Conservation (phyloP, 1,139 yeast genomes). For the Debaryomyces sp. region DNA sequence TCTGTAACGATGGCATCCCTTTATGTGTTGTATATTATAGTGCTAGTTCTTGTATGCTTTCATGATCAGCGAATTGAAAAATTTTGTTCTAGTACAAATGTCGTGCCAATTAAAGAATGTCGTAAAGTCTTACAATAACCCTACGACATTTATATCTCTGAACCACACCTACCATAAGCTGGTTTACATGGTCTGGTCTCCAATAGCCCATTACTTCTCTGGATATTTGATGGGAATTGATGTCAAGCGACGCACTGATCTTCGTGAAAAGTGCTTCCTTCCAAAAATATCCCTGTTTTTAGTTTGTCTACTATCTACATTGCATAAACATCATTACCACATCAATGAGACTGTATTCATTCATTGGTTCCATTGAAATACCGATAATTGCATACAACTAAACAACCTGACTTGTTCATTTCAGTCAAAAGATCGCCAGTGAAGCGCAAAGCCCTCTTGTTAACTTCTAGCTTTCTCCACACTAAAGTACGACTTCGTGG, state of each 20-base stretch:
- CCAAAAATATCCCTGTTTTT: not conserved
- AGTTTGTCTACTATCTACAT: too few species aligned
- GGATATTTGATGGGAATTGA: too few species aligned
- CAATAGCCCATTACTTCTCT: not conserved
- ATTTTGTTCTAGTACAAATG: not conserved
- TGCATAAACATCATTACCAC: too few species aligned
- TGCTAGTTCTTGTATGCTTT: not conserved
- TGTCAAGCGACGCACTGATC: too few species aligned
- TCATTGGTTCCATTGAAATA: too few species aligned
- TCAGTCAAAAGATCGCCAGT: too few species aligned
- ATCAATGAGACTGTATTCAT: too few species aligned
- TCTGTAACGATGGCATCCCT: slow-evolving; percentile 46
- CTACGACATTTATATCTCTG: not conserved
- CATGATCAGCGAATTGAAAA: not conserved
- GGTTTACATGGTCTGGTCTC: not conserved
- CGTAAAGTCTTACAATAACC: not conserved
- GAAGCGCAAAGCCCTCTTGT: not conserved
- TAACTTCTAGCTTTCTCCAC: not conserved
- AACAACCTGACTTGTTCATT: too few species aligned
- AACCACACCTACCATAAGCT: too few species aligned
- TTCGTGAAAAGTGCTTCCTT: too few species aligned
- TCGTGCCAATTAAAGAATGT: not conserved
- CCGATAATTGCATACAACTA: too few species aligned
- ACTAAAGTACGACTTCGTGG: slow-evolving; percentile 34
- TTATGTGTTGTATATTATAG: not conserved